These are phyloP conservation scores for Phialophora macrospora DNA, from an alignment of 2,329 filamentous ascomycete species.

Conservation along the genomic window DNA sequence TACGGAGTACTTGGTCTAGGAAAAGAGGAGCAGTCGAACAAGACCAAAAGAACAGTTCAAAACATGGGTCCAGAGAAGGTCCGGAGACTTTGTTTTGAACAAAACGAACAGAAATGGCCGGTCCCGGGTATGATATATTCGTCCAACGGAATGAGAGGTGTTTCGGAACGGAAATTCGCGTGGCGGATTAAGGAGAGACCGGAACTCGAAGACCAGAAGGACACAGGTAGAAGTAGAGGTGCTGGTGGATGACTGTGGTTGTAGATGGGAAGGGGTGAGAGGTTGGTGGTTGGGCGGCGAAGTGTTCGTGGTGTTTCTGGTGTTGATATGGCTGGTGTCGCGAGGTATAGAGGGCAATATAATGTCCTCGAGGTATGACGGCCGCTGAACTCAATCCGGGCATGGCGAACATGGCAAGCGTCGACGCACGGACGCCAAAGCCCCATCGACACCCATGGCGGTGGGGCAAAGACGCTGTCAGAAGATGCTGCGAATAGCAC, in stretches of 20 bases:
- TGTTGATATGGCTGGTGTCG: constrained; percentile 29
- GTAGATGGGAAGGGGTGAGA: constrained; percentile 16
- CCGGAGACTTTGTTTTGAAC: constrained; percentile 32
- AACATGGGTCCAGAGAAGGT: constrained; percentile 40
- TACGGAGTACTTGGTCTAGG: constrained; percentile 39
- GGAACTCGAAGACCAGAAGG: constrained; percentile 24
- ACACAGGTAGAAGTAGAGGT: constrained; percentile 12
- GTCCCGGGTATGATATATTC: constrained; percentile 19
- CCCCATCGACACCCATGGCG: constrained; percentile 32
- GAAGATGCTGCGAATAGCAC: constrained; percentile 37
- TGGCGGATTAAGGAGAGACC: constrained; percentile 19
- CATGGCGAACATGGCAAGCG: constrained; percentile 33
- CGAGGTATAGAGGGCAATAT: constrained; percentile 37
- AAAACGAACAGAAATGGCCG: constrained; percentile 32
- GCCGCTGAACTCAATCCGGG: constrained; percentile 23
- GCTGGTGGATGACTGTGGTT: constrained; percentile 10
- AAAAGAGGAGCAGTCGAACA: constrained; percentile 35
- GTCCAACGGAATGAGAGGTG: constrained; percentile 12
- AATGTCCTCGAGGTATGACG: constrained; percentile 35
- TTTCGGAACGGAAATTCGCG: not conserved
- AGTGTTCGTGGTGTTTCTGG: constrained; percentile 26
- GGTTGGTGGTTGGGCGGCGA: constrained; percentile 20
- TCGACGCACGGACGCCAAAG: constrained; percentile 33
- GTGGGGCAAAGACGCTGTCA: constrained; percentile 38
- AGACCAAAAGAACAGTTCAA: constrained; percentile 38